Evolutionary conservation across 2,329 filamentous ascomycete species (phyloP), one percentile per base, ranked within the genome.

Genomic region (Alternaria arbusti): DNA sequence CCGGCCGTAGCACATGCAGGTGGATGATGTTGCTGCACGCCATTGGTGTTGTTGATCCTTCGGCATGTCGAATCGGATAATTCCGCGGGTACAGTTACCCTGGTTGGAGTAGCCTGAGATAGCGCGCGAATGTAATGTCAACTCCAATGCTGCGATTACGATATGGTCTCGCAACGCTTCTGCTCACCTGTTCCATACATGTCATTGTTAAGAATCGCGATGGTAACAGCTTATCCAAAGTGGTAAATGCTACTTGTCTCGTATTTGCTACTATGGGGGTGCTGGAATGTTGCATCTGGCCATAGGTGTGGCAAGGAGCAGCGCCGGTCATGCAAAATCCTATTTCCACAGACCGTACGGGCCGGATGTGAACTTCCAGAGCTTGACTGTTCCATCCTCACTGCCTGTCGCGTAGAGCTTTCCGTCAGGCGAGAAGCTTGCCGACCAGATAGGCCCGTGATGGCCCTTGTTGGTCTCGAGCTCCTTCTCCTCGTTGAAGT

Each of bases 321-420:
- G 51, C 17, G 46, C 46, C 12, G 30, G 30, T 51, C 17, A 22
- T 30, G 20, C 22, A 26, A 36, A 26, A 5, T 43, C 47, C 62
- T 73, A 90, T 71, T 86, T 84, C 89, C 89, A 91, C 20, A 91
- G 79, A 15, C 89, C 89, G 75, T 91, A 91, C 2, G 87, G 84
- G 47, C 88, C 88, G 49, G 84, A 83, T 54, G 88, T 89, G 64
- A 88, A 88, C 78, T 91, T 91, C 89, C 89, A 91, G 70, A 99
- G 85, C 83, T 99, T 99, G 80, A 99, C 96, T 0, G 96, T 99
- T 44, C 96, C 96, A 74, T 99, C 96, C 78, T 99, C 96, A 52
- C 94, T 97, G 28, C 93, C 96, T 2, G 96, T 99, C 2, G 94
- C 96, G 77, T 98, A 99, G 8, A 99, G 84, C 78, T 97, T 97